Base-by-base conservation (phyloP, 106 monocot genomes). In the Hemerocallis citrina region DNA sequence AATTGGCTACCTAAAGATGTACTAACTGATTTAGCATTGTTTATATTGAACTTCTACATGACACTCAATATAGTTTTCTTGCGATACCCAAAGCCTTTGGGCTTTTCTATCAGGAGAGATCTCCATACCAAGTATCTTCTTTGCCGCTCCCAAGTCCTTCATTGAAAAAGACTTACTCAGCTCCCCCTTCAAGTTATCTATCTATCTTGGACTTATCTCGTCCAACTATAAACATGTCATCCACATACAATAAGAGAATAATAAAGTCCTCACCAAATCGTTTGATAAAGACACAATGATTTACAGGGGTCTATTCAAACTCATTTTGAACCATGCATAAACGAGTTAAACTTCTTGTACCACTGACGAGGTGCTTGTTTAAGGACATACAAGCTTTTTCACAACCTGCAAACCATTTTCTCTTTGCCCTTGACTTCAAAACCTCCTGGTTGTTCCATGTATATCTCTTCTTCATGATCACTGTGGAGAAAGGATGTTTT, bases 61-160 rank as follows among this genome's bases (percentile, higher is more conserved):
- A 60, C 35, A 20, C 15, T 60, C 59, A 60, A 60, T 39, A 60
- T 39, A 39, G 9, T 19, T 39, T n/a, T 60, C 59, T 59, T 37
- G 31, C 7, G 36, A 37, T n/a, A 60, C 10, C 32, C 32, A 39
- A 11, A 60, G 21, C n/a, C 21, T 60, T 23, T 23, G 37, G 2
- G 2, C 38, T 23, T 37, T 60, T 25, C 38, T 37, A 60, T 35
- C 37, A 36, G 7, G 37, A 39, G 59, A 17, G 19, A 60, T 37
- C 3, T 5, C 1, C 34, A 60, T 60, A 27, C 37, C 59, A 20
- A 60, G 39, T 7, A 60, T 60, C 16, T 60, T 33, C 30, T 59
- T 59, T 59, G 58, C 58, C 15, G 28, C 33, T 6, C 58, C 58
- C 58, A 59, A 59, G 21, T 60, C 37, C 17, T 60, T 60, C 59